Evolutionary conservation across 2,329 filamentous ascomycete genomes (phyloP), one percentile per base, ranked within the genome.

Genomic region (Diaporthe vexans): DNA sequence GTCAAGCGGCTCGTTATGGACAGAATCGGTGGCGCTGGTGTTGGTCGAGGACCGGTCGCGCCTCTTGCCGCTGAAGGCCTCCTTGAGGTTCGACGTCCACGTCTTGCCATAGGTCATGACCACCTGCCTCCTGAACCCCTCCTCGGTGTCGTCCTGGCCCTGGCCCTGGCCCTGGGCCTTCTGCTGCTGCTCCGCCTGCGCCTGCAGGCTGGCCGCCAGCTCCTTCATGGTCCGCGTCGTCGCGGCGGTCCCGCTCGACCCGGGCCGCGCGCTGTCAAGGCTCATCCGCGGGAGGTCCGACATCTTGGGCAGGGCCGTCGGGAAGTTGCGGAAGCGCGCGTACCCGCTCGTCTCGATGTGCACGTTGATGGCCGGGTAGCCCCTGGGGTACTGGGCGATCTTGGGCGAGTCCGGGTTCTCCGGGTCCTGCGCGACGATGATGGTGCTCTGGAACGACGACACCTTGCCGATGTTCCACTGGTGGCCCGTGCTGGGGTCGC

Each of bases 381-480:
- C 80, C 77, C 17, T 74, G 9, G 73, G 70, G 26, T 75, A 74
- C 52, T 75, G 75, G 0, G 67, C 69, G 13, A 73, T 75, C 46
- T 75, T 67, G 10, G 73, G 73, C 6, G 77, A 77, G 61, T 79
- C 78, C 46, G 79, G 77, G 37, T 82, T 72, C 73, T 74, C 68
- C 37, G 78, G 74, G 74, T 79, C 61, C 35, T 77, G 67, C 75
- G 78, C 37, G 75, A 71, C 59, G 4, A 81, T 78, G 33, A 82
- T 78, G 58, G 88, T 86, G 19, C 86, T 81, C 76, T 90, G 87
- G 74, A 86, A 86, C 0, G 88, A 90, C 2, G 87, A 88, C 65
- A 95, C 88, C 72, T 87, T 91, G 29, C 91, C 94, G 17, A 95
- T 88, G 79, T 95, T 95, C 93, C 93, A 95, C 81, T 95, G 94